A percentile compares a stretch with the other conserved stretches of the same genome.
Conservation (phyloP, 2,329 filamentous ascomycete species). For the Cladosporium sp. region DNA sequence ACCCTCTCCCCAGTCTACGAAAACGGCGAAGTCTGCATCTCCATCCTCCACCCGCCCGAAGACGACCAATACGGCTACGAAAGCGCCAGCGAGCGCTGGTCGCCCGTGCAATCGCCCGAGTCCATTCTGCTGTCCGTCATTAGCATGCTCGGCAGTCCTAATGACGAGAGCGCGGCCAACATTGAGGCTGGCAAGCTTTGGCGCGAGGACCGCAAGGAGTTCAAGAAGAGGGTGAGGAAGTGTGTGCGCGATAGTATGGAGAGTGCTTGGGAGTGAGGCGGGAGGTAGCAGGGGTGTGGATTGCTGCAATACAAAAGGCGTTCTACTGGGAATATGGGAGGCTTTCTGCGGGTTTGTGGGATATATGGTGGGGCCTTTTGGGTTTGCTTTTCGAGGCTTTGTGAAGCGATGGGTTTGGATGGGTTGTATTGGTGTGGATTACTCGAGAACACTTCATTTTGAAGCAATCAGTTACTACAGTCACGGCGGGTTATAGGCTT, state of each 20-base stretch:
- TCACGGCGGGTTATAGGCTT: no score
- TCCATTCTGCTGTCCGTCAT: slow-evolving; percentile 90
- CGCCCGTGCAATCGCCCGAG: slow-evolving; percentile 89
- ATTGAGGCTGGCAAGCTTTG: slow-evolving; percentile 86
- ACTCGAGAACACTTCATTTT: no score
- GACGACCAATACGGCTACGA: slow-evolving; percentile 96
- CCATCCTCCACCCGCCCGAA: slow-evolving; percentile 90
- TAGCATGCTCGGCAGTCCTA: slow-evolving; percentile 84
- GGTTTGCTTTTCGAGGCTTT: no score
- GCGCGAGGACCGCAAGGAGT: slow-evolving; percentile 74
- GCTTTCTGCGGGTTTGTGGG: no score
- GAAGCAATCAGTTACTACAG: no score
- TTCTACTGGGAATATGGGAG: no score
- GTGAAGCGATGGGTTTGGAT: no score
- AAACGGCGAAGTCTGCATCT: slow-evolving; percentile 87
- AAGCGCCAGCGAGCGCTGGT: slow-evolving; percentile 83
- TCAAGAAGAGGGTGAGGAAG: slow-evolving; percentile 69
- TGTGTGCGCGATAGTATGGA: slow-evolving; percentile 79
- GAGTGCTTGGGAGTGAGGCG: slow-evolving; percentile 30
- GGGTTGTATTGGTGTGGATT: no score
- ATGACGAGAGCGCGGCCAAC: slow-evolving; percentile 93
- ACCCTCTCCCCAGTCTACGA: slow-evolving; percentile 59
- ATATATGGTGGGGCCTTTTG: no score
- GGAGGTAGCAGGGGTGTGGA: no score
- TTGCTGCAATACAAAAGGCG: neutral